A percentile compares a stretch with the other conserved stretches of the same genome.
Conservation (phyloP, 805 yeast species). For the Zygosaccharomyces rouxii region DNA sequence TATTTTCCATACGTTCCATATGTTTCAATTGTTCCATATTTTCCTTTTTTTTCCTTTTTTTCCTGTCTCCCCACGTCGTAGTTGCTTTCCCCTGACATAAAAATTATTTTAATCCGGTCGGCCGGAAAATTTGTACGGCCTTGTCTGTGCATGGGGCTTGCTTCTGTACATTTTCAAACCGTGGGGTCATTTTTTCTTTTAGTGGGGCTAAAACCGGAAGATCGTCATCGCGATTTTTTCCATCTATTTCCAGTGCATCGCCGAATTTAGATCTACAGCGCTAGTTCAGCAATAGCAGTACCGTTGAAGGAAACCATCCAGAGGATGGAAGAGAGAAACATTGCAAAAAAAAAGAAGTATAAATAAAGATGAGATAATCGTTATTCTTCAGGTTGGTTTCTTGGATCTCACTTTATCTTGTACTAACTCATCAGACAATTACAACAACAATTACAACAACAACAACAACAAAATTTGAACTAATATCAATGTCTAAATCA, state of each 20-base stretch:
- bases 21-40: too few species aligned
- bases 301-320: too few species aligned
- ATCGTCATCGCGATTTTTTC: too few species aligned
- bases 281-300: too few species aligned
- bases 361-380: constrained; percentile 6
- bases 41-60: not conserved
- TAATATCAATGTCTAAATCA: not conserved
- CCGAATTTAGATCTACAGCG: too few species aligned
- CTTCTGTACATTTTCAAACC: too few species aligned
- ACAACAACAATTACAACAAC: constrained; percentile 6
- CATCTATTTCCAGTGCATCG: too few species aligned
- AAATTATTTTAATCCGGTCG: not conserved
- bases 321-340: not conserved
- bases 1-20: too few species aligned
- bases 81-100: not conserved
- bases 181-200: too few species aligned
- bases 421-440: not conserved
- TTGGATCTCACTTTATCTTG: not conserved
- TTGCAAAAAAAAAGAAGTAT: constrained; percentile 4
- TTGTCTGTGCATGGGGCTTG: too few species aligned
- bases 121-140: too few species aligned
- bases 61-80: not conserved
- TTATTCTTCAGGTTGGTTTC: not conserved
- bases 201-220: too few species aligned
- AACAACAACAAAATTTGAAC: not conserved